Evolutionary conservation across 768 basidiomycete genomes (phyloP).

Genomic region (Tulasnella calospora): DNA sequence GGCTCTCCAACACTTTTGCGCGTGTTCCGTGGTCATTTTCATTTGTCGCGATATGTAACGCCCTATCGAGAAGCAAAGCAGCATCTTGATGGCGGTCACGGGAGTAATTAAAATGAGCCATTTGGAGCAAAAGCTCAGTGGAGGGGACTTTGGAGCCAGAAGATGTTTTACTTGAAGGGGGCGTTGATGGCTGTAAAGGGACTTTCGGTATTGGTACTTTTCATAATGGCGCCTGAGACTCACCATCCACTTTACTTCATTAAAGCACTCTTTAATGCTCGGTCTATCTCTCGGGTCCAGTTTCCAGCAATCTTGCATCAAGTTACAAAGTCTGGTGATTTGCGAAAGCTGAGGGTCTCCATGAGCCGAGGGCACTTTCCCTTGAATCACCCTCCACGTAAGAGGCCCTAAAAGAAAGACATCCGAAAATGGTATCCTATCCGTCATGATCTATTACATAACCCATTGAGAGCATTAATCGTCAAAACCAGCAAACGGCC

Average conservation of each 20-base stretch:
- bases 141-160: neutral
- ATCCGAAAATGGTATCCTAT: neutral
- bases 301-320: neutral
- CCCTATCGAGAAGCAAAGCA: neutral
- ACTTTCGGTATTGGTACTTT: neutral
- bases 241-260: neutral
- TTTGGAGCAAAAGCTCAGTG: neutral
- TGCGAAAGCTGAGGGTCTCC: neutral
- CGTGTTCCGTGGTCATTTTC: neutral
- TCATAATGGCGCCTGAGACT: neutral
- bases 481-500: neutral
- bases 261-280: neutral
- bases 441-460: neutral
- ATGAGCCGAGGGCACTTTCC: neutral
- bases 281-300: neutral
- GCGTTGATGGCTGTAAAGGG: neutral
- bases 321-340: neutral
- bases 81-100: neutral
- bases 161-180: neutral
- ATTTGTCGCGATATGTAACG: neutral
- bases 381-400: neutral
- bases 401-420: neutral
- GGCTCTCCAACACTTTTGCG: neutral
- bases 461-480: no score
- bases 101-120: neutral